Percentiles rank a stretch among this genome's conserved stretches.
These are phyloP conservation scores for Phoma sp. DNA, from an alignment of 2,329 filamentous ascomycete genomes.

Conservation along the genomic window DNA sequence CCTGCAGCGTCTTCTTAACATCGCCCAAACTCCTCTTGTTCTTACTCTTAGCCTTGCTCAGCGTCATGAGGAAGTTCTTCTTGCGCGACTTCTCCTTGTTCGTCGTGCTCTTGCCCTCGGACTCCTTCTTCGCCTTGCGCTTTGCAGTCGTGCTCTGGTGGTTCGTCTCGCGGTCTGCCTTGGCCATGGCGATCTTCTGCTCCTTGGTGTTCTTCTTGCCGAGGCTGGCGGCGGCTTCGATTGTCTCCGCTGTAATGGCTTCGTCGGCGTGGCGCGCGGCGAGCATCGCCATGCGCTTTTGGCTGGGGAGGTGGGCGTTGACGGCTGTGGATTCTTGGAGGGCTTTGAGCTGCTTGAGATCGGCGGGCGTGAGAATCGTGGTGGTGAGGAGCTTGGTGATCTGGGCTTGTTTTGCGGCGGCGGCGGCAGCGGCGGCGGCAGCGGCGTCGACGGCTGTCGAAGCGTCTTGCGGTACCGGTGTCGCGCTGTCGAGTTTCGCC, in stretches of 20 bases:
- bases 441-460: constrained; percentile 47
- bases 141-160: constrained; percentile 87
- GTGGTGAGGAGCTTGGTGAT: constrained; percentile 79
- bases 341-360: constrained; percentile 92
- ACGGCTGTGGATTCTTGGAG: constrained; percentile 77
- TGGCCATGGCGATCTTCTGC: constrained; percentile 82
- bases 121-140: constrained; percentile 84
- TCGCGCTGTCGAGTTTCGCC: constrained; percentile 59
- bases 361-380: constrained; percentile 91
- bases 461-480: constrained; percentile 44
- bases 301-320: constrained; percentile 63
- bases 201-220: constrained; percentile 85
- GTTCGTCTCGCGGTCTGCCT: constrained; percentile 80
- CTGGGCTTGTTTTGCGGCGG: constrained; percentile 24
- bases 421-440: constrained; percentile 3
- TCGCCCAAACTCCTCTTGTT: constrained; percentile 92
- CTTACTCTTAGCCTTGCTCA: constrained; percentile 95
- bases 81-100: constrained; percentile 96
- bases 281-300: constrained; percentile 49
- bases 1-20: constrained; percentile 78
- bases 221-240: constrained; percentile 82
- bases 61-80: constrained; percentile 99
- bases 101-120: constrained; percentile 91
- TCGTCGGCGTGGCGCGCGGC: constrained; percentile 77
- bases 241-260: constrained; percentile 86